phyloP scores from a whole-genome alignment of 345 rosid species.

The Clausena lansium region DNA sequence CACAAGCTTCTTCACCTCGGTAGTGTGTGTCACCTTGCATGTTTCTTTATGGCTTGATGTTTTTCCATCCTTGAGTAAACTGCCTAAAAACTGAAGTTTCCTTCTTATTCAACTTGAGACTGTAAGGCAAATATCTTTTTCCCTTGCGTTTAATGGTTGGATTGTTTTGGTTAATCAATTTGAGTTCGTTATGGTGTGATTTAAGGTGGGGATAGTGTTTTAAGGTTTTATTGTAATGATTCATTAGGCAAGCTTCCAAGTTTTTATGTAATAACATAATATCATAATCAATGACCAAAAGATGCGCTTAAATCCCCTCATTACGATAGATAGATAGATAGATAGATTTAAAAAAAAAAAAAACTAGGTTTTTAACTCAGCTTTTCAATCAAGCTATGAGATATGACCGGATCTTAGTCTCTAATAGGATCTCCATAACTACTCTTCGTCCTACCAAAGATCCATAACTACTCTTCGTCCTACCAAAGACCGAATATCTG shows the following conservation, averaged over 20 bases:
- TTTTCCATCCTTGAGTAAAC: conserved; percentile 5
- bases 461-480: no score
- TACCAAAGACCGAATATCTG: no score
- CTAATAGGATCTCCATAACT: no score
- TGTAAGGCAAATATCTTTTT: not conserved
- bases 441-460: no score
- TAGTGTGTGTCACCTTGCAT: not conserved
- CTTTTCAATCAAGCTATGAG: no score
- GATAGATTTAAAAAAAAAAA: no score
- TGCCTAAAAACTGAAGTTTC: not conserved
- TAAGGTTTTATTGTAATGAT: not conserved
- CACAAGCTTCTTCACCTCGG: conserved; percentile 28
- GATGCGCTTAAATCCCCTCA: not conserved
- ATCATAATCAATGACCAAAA: not conserved
- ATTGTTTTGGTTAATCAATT: conserved; percentile 1
- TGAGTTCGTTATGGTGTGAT: not conserved
- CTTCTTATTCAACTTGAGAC: not conserved
- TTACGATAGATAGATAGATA: no score
- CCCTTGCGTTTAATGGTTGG: not conserved
- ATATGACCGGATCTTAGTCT: no score
- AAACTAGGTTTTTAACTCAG: no score
- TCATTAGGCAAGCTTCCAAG: not conserved
- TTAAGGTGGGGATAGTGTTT: not conserved
- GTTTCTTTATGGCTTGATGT: not conserved
- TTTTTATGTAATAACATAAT: not conserved